Base-by-base conservation (phyloP, 1,139 yeast species). In the Scheffersomyces illinoinensis region DNA sequence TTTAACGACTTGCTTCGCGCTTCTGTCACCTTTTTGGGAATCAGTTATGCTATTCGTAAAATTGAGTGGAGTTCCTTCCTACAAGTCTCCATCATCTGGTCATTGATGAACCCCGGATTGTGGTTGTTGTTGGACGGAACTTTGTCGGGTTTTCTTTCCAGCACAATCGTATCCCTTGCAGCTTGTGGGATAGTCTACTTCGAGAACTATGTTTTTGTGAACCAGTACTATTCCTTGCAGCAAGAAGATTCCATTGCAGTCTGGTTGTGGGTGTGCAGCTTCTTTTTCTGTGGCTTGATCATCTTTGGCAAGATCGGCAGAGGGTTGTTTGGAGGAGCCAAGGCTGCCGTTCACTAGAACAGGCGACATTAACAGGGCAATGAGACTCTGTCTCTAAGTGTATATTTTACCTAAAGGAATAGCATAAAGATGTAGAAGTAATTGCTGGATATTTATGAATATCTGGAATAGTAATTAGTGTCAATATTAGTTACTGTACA, bases 81-180 rank as follows among this genome's bases (percentile, higher is more conserved):
- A 53, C 97, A 92, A 69, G 91, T 92, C 4, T 85, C 93, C 6
- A 78, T 86, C 53, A 84, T 89, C 6, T 91, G 96, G 92, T 83
- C 90, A 4, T 76, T 89, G 56, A 80, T 91, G 59, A 91, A 90
- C 73, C 90, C 96, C 0, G 86, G 91, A 18, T 77, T 93, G 60
- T 93, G 98, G 97, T 75, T 87, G 59, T 76, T 90, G 54, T 80
- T 92, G 58, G 98, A 93, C 71, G 89, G 93, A 2, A 86, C 97
- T 0, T 66, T 85, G 14, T 83, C 85, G 55, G 93, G 96, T 49
- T 83, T 91, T 57, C 61, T 86, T 33, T 78, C 85, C 7, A 78
- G 87, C 56, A 64, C 81, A 8, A 55, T 74, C 2, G 74, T 81
- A 8, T 82, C 88, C 2, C 61, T 75, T 10, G 74, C 75, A 26